Evolutionary conservation across 257 asterid species (phyloP).

Genomic region (Hygrophila difformis): DNA sequence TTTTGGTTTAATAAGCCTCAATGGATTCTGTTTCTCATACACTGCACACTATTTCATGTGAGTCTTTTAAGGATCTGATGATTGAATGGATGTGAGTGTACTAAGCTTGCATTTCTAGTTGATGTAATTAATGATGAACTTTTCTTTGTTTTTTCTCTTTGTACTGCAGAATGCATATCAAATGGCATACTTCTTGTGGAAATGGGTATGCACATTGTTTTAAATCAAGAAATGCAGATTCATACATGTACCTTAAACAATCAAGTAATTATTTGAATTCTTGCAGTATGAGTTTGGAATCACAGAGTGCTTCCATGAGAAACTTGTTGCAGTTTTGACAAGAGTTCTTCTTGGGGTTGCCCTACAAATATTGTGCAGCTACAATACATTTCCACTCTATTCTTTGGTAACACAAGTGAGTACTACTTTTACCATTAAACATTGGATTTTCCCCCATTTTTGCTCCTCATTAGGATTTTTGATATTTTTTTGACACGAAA

Average conservation of each 20-base stretch:
- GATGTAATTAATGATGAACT: neutral
- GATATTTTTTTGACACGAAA: too few species aligned
- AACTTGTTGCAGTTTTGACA: constrained; percentile 23
- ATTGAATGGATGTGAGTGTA: too few species aligned
- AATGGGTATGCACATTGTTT: constrained; percentile 36
- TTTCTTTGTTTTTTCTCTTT: neutral
- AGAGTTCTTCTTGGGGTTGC: constrained; percentile 49
- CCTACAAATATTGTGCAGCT: constrained; percentile 51
- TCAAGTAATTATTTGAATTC: neutral
- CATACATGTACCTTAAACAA: neutral
- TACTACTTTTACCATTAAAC: too few species aligned
- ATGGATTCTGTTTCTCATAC: constrained; percentile 59
- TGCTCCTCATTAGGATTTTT: too few species aligned
- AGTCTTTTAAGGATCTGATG: too few species aligned
- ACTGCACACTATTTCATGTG: constrained; percentile 55
- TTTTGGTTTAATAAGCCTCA: constrained; percentile 60
- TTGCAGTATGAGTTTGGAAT: constrained; percentile 62
- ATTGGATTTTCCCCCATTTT: too few species aligned
- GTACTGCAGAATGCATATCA: constrained; percentile 73
- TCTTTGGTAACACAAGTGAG: constrained; percentile 55
- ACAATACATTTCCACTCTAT: constrained; percentile 63
- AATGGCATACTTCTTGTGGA: constrained; percentile 67
- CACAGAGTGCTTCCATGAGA: constrained; percentile 49
- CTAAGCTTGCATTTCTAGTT: neutral
- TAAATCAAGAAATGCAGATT: neutral